These are phyloP conservation scores for Picea abies DNA, from an alignment of 83 land plant genomes.

Conservation along the genomic window DNA sequence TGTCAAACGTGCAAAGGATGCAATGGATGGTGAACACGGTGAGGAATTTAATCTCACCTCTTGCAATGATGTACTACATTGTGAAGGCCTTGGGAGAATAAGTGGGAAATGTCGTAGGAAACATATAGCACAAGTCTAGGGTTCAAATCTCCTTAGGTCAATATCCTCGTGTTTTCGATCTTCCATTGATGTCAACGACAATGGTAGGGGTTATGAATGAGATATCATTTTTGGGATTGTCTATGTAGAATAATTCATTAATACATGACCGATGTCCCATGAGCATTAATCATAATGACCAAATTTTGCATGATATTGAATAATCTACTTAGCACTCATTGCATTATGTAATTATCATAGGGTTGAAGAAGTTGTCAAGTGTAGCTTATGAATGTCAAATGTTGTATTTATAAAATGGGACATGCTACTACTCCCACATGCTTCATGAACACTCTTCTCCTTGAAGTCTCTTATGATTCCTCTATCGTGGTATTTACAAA, in stretches of 20 bases:
- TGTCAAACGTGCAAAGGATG: conserved; percentile 67
- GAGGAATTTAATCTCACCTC: conserved; percentile 46
- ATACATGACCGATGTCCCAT: too few species aligned
- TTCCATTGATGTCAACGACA: conserved; percentile 35
- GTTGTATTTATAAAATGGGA: conserved; percentile 57
- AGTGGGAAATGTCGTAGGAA: conserved; percentile 24
- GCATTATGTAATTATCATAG: too few species aligned
- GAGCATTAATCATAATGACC: too few species aligned
- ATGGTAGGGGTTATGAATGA: conserved; percentile 24
- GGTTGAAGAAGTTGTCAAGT: too few species aligned
- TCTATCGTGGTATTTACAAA: conserved; percentile 48
- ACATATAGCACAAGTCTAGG: not conserved
- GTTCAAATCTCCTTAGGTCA: conserved; percentile 49
- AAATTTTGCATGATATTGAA: too few species aligned
- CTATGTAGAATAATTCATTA: too few species aligned
- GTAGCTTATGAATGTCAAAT: conserved; percentile 37
- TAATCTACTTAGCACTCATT: too few species aligned
- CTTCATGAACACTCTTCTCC: conserved; percentile 62
- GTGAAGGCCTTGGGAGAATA: conserved; percentile 66
- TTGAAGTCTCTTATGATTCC: conserved; percentile 52
- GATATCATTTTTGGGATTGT: too few species aligned
- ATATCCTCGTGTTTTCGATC: conserved; percentile 55
- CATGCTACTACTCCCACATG: conserved; percentile 70
- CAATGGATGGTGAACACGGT: conserved; percentile 57
- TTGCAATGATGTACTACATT: conserved; percentile 42